These are phyloP conservation scores for Elongisporangium undulatum DNA, from an alignment of 352 stramenopile genomes.

Conservation along the genomic window DNA sequence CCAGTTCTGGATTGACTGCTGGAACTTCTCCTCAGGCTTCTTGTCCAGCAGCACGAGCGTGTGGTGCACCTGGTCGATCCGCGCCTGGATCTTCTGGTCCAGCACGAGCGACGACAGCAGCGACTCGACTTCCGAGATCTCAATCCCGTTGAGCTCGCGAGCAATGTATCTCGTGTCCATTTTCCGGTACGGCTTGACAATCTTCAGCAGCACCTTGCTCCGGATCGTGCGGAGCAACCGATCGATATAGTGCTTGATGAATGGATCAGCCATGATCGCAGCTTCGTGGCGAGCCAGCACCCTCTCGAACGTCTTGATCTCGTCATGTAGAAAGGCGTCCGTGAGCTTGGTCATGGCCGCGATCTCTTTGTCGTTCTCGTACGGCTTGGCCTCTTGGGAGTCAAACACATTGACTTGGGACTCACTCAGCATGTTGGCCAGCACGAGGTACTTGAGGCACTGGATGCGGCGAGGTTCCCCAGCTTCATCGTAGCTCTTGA, in stretches of 20 bases:
- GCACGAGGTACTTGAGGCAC: slow-evolving; percentile 94
- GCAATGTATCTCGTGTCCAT: slow-evolving; percentile 92
- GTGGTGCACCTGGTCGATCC: slow-evolving; percentile 90
- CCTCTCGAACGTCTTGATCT: slow-evolving; percentile 94
- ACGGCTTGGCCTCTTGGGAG: slow-evolving; percentile 90
- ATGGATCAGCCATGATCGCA: slow-evolving; percentile 93
- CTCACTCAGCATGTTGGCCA: slow-evolving; percentile 94
- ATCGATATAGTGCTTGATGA: slow-evolving; percentile 94
- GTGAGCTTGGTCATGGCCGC: slow-evolving; percentile 95
- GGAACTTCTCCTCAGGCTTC: slow-evolving; percentile 70
- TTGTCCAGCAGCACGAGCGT: slow-evolving; percentile 67
- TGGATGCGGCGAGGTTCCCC: slow-evolving; percentile 88
- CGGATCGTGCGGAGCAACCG: slow-evolving; percentile 93
- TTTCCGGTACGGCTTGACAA: slow-evolving; percentile 92
- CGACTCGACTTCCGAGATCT: slow-evolving; percentile 88
- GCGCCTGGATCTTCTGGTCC: slow-evolving; percentile 89
- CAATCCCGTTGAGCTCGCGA: slow-evolving; percentile 91
- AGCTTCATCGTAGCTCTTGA: slow-evolving; percentile 97
- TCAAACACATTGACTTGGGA: slow-evolving; percentile 95
- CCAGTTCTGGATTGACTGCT: slow-evolving; percentile 54
- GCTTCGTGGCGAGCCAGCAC: slow-evolving; percentile 85
- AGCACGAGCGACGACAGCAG: slow-evolving; percentile 91
- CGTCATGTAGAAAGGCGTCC: slow-evolving; percentile 92
- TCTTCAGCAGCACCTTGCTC: slow-evolving; percentile 92
- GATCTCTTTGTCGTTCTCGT: slow-evolving; percentile 95